Evolutionary conservation across 768 basidiomycete species (phyloP), one percentile per base, ranked within the genome.

Genomic region (Gloeostereum incarnatum): DNA sequence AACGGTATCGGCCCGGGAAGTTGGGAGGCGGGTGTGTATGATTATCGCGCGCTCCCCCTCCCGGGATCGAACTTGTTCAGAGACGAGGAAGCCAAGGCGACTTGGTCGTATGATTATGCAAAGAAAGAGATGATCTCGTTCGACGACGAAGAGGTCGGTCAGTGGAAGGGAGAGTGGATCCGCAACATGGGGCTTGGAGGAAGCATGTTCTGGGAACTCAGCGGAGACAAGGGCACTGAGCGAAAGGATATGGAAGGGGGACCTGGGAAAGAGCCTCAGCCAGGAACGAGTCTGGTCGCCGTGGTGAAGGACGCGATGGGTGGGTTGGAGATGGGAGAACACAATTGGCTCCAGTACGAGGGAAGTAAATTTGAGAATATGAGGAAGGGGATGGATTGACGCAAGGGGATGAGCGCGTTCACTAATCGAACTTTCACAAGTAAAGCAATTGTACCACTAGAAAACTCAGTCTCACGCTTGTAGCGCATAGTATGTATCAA

Each of bases 161-260:
- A 57, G 36, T 70, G 71, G 71, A 92, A 93, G 57, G 88, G 85
- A 10, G 68, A 71, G 41, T 97, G 82, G 64, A 91, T 98, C 52
- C 65, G 64, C 49, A 68, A 73, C 24, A 73, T 82, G 52, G 73
- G 75, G 0, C 62, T 98, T 3, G 88, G 86, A 5, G 96, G 96
- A 0, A 85, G 83, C 39, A 99, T 99, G 96, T 82, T 82, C 48
- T 91, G 88, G 89, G 89, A 93, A 56, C 65, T 94, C 29, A 84
- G 81, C 47, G 90, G 88, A 2, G 94, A 97, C 61, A 89, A 90
- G 55, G 75, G 75, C 1, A 61, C 61, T 4, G 48, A 56, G 21
- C 71, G 84, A 36, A 75, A 82, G 26, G 83, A 75, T 10, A 80
- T 88, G 75, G 85, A 89, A 45, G 59, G 61, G 6, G 83, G 85